Conservation (phyloP, 78 protist species). For the Dictyostelium intermedium region DNA sequence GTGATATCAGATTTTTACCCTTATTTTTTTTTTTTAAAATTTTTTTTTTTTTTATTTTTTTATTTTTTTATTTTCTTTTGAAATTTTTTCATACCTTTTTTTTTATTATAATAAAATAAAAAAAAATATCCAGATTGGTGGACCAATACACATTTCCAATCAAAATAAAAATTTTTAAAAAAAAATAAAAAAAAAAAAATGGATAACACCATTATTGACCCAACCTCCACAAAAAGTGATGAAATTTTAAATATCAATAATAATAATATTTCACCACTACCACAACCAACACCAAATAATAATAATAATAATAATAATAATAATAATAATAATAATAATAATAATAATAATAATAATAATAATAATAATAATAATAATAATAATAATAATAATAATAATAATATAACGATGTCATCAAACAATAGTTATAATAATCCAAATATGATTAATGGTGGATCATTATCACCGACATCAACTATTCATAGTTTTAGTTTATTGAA, state of each 20-base stretch:
- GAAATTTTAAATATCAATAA: neutral
- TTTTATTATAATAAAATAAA: no score
- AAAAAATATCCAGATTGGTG: neutral
- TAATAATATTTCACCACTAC: neutral
- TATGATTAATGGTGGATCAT: slow-evolving; percentile 3
- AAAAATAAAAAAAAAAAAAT: neutral
- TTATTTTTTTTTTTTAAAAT: no score
- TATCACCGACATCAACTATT: slow-evolving; percentile 23
- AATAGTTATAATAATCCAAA: neutral
- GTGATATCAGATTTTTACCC: no score
- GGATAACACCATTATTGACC: neutral
- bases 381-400: neutral
- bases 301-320: neutral
- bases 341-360: neutral
- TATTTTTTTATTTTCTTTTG: no score
- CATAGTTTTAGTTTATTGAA: slow-evolving; percentile 28
- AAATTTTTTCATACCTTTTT: neutral
- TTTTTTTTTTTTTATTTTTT: no score
- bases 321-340: neutral
- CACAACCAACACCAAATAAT: neutral
- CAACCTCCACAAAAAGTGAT: neutral
- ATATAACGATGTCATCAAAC: neutral
- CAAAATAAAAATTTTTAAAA: neutral
- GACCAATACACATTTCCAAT: neutral
- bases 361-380: neutral